Conservation (phyloP, 2,329 filamentous ascomycete genomes). For the Colletotrichum navitas region DNA sequence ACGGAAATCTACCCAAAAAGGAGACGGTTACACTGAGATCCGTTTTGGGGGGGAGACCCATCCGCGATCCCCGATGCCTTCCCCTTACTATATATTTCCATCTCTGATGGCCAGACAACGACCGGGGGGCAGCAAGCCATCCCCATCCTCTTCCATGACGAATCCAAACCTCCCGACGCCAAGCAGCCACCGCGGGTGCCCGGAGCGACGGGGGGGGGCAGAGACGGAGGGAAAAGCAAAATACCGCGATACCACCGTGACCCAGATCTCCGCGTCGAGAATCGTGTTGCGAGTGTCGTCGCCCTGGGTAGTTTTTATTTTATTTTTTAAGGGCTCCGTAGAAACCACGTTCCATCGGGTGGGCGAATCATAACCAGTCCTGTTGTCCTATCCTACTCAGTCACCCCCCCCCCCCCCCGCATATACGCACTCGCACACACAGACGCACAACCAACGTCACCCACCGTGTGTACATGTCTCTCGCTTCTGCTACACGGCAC, state of each 20-base stretch:
- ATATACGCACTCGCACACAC: background rate
- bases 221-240: background rate
- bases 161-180: background rate
- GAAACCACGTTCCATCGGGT: background rate
- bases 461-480: constrained; percentile 13
- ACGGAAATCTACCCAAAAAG: background rate
- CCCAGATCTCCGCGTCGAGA: constrained; percentile 18
- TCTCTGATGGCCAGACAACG: constrained; percentile 12
- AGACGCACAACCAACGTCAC: constrained; percentile 3
- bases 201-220: background rate
- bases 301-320: background rate
- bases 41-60: background rate
- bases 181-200: background rate
- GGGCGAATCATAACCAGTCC: background rate
- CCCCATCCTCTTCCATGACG: constrained; percentile 3
- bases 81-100: background rate
- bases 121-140: background rate
- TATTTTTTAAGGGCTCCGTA: background rate
- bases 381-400: background rate
- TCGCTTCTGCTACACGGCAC: background rate
- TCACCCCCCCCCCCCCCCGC: background rate
- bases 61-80: background rate
- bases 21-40: background rate
- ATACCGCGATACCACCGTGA: background rate
- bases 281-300: background rate